phyloP scores from a whole-genome alignment of 148 eudicot genomes.

The Fallopia convolvulus region DNA sequence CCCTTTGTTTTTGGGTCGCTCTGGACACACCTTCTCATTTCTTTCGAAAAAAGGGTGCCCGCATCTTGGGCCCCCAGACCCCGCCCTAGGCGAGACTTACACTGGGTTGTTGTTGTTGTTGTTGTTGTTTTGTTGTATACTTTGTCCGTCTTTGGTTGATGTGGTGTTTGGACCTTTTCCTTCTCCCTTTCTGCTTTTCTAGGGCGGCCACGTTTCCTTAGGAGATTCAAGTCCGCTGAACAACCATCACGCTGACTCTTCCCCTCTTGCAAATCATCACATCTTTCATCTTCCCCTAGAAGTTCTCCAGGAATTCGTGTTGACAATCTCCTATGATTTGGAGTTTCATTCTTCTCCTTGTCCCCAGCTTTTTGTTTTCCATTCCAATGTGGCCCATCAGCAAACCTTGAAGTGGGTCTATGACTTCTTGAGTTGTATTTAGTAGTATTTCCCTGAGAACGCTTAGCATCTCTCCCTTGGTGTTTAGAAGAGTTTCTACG shows the following conservation, averaged over 20 bases:
- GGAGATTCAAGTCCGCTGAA: neutral
- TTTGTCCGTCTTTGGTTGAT: neutral
- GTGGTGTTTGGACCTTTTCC: neutral
- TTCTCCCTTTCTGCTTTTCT: neutral
- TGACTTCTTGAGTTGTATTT: neutral
- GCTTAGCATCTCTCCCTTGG: neutral
- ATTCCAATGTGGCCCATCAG: neutral
- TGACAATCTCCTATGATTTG: neutral
- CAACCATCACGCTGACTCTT: neutral
- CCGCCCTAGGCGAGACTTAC: too few species aligned
- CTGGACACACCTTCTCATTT: too few species aligned
- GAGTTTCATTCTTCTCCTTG: neutral
- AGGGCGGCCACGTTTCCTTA: neutral
- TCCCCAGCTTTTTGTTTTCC: neutral
- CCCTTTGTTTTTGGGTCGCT: too few species aligned
- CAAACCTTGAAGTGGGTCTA: neutral
- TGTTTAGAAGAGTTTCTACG: neutral
- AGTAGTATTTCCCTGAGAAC: neutral
- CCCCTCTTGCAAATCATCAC: neutral
- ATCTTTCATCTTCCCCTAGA: neutral
- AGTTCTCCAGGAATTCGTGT: neutral
- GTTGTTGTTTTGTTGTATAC: neutral
- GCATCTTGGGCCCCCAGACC: too few species aligned
- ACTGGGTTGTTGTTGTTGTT: too few species aligned
- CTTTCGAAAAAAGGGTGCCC: too few species aligned